A percentile compares a stretch with the other conserved stretches of the same genome.
Evolutionary conservation across 306 rosid species (phyloP).

Genomic region (Ammopiptanthus mongolicus): DNA sequence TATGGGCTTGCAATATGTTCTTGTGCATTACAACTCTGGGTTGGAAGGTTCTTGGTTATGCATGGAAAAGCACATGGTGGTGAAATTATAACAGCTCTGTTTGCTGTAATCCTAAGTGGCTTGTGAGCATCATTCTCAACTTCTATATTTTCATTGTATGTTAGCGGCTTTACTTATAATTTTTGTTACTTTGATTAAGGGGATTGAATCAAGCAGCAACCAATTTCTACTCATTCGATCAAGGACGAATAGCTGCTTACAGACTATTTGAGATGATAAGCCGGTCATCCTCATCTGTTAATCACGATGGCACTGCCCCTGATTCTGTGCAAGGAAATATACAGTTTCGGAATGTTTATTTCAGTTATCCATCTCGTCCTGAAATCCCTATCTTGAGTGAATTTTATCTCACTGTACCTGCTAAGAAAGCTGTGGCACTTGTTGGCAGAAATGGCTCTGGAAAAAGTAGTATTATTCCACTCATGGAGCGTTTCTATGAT

Average conservation of each 20-base stretch:
- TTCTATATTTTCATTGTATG: neutral
- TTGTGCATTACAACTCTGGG: conserved; percentile 98
- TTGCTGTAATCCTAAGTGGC: conserved; percentile 98
- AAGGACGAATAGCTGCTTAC: conserved; percentile 96
- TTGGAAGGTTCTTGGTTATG: conserved; percentile 84
- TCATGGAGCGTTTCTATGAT: conserved; percentile 97
- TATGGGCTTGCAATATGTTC: conserved; percentile 99
- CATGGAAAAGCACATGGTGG: conserved; percentile 78
- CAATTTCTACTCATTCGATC: conserved; percentile 95
- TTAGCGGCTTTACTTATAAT: neutral
- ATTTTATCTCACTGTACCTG: conserved; percentile 89
- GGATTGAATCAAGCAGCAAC: conserved; percentile 98
- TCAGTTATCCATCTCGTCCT: conserved; percentile 95
- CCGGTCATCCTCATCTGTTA: conserved; percentile 83
- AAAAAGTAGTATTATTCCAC: conserved; percentile 95
- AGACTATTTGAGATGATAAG: conserved; percentile 97
- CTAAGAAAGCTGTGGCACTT: conserved; percentile 96
- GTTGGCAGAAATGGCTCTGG: conserved; percentile 99
- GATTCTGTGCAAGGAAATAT: conserved; percentile 83
- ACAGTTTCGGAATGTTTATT: conserved; percentile 94
- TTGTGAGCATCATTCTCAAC: conserved; percentile 57
- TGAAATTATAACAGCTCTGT: conserved; percentile 88
- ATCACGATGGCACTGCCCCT: conserved; percentile 69
- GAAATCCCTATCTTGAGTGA: conserved; percentile 98
- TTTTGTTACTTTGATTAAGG: conserved; percentile 40